Percentiles rank a stretch among this genome's conserved stretches.
phyloP scores from a whole-genome alignment of 352 stramenopile species.

The Pythium aristosporum region DNA sequence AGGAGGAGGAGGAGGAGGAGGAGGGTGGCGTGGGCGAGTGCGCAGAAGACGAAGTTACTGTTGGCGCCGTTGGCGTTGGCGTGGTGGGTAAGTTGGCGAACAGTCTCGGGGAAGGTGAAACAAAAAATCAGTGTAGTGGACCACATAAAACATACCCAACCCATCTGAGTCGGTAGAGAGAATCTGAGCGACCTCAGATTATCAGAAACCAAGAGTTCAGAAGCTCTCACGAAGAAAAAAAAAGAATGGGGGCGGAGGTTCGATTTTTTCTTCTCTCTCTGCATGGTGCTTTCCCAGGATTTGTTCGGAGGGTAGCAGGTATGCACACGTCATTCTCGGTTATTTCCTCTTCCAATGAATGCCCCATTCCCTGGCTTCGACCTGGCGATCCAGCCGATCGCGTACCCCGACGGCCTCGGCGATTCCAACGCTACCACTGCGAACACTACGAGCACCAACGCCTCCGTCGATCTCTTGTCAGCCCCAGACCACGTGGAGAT shows the following conservation, averaged over 20 bases:
- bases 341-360: neutral
- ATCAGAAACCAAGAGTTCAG: neutral
- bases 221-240: neutral
- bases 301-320: neutral
- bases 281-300: neutral
- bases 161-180: neutral
- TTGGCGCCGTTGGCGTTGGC: neutral
- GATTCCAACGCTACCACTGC: neutral
- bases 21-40: neutral
- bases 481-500: neutral
- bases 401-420: neutral
- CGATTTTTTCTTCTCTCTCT: neutral
- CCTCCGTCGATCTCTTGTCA: neutral
- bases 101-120: neutral
- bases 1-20: neutral
- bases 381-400: slow-evolving; percentile 4
- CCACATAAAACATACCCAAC: neutral
- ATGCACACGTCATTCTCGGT: neutral
- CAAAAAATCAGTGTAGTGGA: slow-evolving; percentile 7
- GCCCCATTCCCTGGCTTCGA: slow-evolving; percentile 1
- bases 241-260: neutral
- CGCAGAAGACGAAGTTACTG: neutral
- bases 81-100: neutral
- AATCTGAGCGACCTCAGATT: neutral
- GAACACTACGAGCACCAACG: neutral